Evolutionary conservation across 139 green algal species (phyloP).

Genomic region (Chlorella vulgaris): DNA sequence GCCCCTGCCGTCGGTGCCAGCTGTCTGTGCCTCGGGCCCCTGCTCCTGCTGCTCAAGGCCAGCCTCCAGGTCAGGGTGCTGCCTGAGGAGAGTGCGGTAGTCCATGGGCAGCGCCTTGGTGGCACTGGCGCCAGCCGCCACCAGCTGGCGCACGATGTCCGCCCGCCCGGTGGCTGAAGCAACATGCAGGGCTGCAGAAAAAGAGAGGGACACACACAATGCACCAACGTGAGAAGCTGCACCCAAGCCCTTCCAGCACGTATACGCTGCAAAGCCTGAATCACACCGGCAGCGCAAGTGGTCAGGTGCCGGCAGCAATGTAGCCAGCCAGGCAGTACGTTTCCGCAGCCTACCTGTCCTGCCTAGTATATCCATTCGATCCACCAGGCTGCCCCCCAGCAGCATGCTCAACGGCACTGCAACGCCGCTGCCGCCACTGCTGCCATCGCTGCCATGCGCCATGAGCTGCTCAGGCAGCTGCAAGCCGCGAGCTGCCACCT

Average conservation of each 20-base stretch:
- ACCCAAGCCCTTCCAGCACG: no score
- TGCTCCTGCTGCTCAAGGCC: neutral
- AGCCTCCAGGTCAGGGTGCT: conserved; percentile 4
- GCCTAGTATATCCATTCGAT: conserved; percentile 34
- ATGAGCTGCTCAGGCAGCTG: conserved; percentile 6
- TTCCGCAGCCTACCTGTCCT: conserved; percentile 8
- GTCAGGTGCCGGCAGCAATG: neutral
- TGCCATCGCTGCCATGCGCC: neutral
- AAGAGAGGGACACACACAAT: neutral
- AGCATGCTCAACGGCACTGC: conserved; percentile 31
- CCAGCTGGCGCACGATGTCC: conserved; percentile 48
- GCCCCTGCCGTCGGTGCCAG: no score
- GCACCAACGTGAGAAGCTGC: neutral
- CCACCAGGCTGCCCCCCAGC: conserved; percentile 31
- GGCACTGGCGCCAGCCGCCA: conserved; percentile 26
- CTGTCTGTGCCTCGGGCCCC: no score
- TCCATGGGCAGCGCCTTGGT: conserved; percentile 42
- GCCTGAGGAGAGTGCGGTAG: conserved; percentile 34
- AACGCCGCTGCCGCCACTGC: no score
- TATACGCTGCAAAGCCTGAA: no score
- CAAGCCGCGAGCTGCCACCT: neutral
- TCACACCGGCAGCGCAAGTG: neutral
- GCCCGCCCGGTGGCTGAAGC: conserved; percentile 40
- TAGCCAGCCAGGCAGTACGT: no score
- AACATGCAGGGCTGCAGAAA: conserved; percentile 39